Base-by-base conservation (phyloP, 495 filamentous ascomycete species). In the Penicillium tannophilum region DNA sequence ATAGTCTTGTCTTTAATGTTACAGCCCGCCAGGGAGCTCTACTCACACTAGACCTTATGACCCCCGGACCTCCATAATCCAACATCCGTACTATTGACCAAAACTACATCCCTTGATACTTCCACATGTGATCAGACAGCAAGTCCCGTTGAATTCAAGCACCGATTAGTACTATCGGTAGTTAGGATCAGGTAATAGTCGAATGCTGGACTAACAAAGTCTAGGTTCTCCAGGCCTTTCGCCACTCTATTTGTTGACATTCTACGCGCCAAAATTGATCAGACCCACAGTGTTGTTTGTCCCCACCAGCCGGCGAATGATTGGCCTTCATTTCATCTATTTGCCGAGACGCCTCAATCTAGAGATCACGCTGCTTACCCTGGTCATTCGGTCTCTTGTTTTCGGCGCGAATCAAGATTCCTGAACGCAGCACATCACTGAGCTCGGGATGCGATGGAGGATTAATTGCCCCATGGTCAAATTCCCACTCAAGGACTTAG, bases 241-340 rank as follows among this genome's bases (percentile, higher is more conserved):
- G 42, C 42, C 42, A 45, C 42, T 26, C 0, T 47, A 24, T 47
- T 47, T 47, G 45, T 47, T 47, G 8, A 47, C 45, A 47, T 24
- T 17, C 42, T 44, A 14, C 23, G 20, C 23, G 43, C 16, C 6
- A 11, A 30, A 47, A 23, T 30, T 16, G 23, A 47, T 36, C 19
- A 26, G 44, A 24, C 2, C 14, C 45, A 24, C 23, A 14, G 4
- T 19, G 23, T 24, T 47, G 23, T 30, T 47, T 20, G 20, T 47
- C 45, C 16, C 45, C 45, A 47, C 45, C 10, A 14, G 20, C 45
- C 23, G 2, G 14, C 30, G 19, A 0, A 10, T 47, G 2, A 47
- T 47, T 47, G 45, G 45, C 45, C 14, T 20, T 20, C 45, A 16
- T 28, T 2, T 4, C 10, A 44, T 17, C 36, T 41, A 43, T 19